Evolutionary conservation across 2,329 filamentous ascomycete species (phyloP), one percentile per base, ranked within the genome.

Genomic region (Apiospora malaysiana): DNA sequence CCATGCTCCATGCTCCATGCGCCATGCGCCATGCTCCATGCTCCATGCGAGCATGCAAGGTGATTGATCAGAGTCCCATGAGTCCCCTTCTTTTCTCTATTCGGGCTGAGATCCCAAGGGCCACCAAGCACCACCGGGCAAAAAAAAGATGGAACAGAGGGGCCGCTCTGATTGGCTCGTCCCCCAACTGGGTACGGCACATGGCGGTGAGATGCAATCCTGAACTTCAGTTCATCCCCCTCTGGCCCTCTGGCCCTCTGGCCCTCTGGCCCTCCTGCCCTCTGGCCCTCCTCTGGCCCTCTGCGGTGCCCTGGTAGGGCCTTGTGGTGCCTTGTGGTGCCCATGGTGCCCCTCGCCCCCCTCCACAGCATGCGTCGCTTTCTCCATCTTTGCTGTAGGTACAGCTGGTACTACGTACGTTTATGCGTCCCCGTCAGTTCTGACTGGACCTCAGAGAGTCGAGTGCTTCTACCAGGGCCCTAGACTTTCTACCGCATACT

Each of bases 161-260:
- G 8, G 32, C 56, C 32, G 27, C 32, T n/a, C 16, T 63, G 56
- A 63, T 63, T 63, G 56, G 56, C 18, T 18, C 32, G 7, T 21
- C 18, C 56, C 32, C 56, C 32, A 18, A 12, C 32, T 63, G 56
- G 32, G 56, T 40, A 32, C 56, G 56, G 56, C 32, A 63, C 56
- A 63, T 40, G 56, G 56, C 56, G 56, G 56, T 63, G 56, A 63
- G 56, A 63, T 63, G 8, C 56, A 63, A n/a, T n/a, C n/a, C n/a
- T n/a, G n/a, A n/a, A 18, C 32, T 40, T 21, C 56, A 18, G 23
- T 27, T 14, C 23, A 12, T 40, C 56, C 18, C 27, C 32, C 49
- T 59, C 51, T 32, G 10, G 37, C 37, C 37, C 37, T 43, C 42
- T 43, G 42, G n/a, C n/a, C n/a, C n/a, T n/a, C n/a, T n/a, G n/a